phyloP scores from a whole-genome alignment of 192 early-diverging fungal genomes.

The Coemansia asiatica region DNA sequence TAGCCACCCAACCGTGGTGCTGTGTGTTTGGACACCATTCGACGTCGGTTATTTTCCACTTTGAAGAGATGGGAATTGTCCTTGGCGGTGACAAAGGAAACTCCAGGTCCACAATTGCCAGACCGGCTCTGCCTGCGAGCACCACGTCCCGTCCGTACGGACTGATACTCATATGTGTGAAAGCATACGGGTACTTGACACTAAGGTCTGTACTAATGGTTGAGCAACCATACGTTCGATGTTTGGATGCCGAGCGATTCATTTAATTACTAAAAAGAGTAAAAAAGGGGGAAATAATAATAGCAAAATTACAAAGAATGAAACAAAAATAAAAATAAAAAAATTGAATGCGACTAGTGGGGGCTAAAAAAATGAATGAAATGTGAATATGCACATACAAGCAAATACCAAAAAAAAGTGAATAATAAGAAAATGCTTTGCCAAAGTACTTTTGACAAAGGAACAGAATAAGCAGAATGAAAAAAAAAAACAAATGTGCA shows the following conservation, averaged over 20 bases:
- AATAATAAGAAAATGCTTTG: not conserved
- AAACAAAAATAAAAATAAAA: not conserved
- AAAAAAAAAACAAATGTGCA: not conserved
- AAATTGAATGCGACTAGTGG: not conserved
- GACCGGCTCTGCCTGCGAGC: conserved; percentile 36
- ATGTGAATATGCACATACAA: not conserved
- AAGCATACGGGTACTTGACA: conserved; percentile 34
- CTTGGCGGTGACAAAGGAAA: conserved; percentile 37
- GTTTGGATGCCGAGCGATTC: conserved; percentile 14
- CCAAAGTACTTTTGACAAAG: not conserved
- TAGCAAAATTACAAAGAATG: not conserved
- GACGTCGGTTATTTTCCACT: conserved; percentile 40
- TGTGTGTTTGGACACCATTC: conserved; percentile 39
- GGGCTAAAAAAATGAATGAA: too few relatives aligned
- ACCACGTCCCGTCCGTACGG: conserved; percentile 50
- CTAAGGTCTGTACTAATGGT: conserved; percentile 39
- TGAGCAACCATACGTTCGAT: conserved; percentile 17
- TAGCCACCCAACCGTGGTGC: conserved; percentile 48
- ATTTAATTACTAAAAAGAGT: not conserved
- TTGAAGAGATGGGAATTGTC: conserved; percentile 24
- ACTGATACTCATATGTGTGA: conserved; percentile 47
- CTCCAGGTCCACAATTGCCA: conserved; percentile 48
- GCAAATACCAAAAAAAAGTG: too few relatives aligned
- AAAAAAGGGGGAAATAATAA: not conserved
- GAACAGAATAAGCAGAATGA: not conserved